Conservation (phyloP, 805 yeast species). For the Hanseniaspora occidentalis region DNA sequence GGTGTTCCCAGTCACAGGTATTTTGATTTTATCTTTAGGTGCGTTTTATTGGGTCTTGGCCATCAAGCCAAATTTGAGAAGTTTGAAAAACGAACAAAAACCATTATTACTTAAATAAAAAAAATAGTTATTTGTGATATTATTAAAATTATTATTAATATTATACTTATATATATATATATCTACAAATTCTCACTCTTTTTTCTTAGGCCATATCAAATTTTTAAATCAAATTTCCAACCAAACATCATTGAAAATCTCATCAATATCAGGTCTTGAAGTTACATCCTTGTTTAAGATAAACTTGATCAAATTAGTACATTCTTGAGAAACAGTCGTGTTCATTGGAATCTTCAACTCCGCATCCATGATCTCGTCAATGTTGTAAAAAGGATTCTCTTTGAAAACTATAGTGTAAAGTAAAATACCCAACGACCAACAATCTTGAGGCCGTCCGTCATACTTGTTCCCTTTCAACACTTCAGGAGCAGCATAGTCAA, state of each 20-base stretch:
- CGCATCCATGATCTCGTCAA: slow-evolving; percentile 91
- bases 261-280: slow-evolving; percentile 61
- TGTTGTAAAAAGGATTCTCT: slow-evolving; percentile 91
- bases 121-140: no score
- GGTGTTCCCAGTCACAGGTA: slow-evolving; percentile 45
- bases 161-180: no score
- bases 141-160: no score
- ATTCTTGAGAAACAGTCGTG: slow-evolving; percentile 37
- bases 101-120: background rate
- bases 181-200: no score
- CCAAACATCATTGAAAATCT: slow-evolving; percentile 66
- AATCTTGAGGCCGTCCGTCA: slow-evolving; percentile 89
- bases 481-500: slow-evolving; percentile 97
- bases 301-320: slow-evolving; percentile 45
- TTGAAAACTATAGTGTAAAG: slow-evolving; percentile 82
- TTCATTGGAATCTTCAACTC: slow-evolving; percentile 42
- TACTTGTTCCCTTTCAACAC: slow-evolving; percentile 81
- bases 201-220: no score
- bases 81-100: background rate
- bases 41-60: slow-evolving; percentile 26
- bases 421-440: slow-evolving; percentile 92
- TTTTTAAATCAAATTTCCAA: slow-evolving; percentile 26
- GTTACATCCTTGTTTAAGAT: slow-evolving; percentile 59
- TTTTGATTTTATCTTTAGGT: slow-evolving; percentile 32
- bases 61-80: background rate